Conservation (phyloP, 129 eudicot species). For the Escallonia rubra region DNA sequence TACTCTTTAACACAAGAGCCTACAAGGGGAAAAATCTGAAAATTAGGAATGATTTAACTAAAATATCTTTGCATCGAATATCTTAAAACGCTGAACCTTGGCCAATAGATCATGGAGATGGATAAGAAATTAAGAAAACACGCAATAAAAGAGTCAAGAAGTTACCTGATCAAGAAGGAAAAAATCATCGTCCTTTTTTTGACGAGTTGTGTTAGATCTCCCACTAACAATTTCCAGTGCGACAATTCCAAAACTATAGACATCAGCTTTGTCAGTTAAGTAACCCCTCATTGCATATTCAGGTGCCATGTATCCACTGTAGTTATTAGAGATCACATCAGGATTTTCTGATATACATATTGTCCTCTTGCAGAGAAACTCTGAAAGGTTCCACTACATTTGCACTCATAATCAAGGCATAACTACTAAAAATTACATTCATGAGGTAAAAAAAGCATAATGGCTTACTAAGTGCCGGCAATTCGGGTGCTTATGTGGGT, state of each 20-base stretch:
- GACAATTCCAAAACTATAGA: slow-evolving; percentile 54
- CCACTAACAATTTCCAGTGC: slow-evolving; percentile 47
- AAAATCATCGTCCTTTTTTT: slow-evolving; percentile 21
- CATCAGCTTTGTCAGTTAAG: slow-evolving; percentile 56
- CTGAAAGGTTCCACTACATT: too few relatives aligned
- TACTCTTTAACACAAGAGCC: slow-evolving; percentile 28
- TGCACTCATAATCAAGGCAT: too few relatives aligned
- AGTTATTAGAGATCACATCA: not conserved
- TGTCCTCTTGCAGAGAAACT: too few relatives aligned
- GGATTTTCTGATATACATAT: too few relatives aligned
- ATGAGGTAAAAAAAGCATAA: not conserved
- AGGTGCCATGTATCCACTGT: slow-evolving; percentile 64
- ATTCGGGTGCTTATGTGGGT: slow-evolving; percentile 73
- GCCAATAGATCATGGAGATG: too few relatives aligned
- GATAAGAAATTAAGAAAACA: too few relatives aligned
- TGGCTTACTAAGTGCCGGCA: slow-evolving; percentile 75
- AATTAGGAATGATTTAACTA: too few relatives aligned
- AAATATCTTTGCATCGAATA: too few relatives aligned
- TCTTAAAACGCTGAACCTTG: too few relatives aligned
- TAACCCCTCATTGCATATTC: slow-evolving; percentile 57
- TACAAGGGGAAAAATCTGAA: not conserved
- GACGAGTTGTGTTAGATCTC: slow-evolving; percentile 30
- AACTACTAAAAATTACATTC: too few relatives aligned
- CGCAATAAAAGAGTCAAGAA: too few relatives aligned
- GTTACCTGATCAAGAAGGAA: slow-evolving; percentile 52